Percentiles rank a stretch among this genome's conserved stretches.
Evolutionary conservation across 495 filamentous ascomycete species (phyloP).

Genomic region (Letharia lupina): DNA sequence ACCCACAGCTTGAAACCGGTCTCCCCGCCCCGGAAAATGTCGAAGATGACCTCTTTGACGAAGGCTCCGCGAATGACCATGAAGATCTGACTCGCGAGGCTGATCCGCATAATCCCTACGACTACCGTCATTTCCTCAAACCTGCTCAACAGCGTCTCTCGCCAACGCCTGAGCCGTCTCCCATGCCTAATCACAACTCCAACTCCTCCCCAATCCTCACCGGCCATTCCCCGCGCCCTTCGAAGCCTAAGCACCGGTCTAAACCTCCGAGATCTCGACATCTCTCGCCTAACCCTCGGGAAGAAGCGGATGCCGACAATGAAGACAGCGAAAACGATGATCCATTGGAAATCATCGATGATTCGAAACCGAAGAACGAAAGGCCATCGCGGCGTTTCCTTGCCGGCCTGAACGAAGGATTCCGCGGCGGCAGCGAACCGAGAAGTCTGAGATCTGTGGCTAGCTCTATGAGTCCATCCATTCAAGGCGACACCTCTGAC

Average conservation of each 20-base stretch:
- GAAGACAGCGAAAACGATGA: slow-evolving; percentile 23
- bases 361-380: slow-evolving; percentile 9
- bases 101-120: slow-evolving; percentile 48
- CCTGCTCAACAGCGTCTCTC: slow-evolving; percentile 10
- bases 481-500: slow-evolving; percentile 15
- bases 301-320: slow-evolving; percentile 21
- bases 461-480: slow-evolving; percentile 25
- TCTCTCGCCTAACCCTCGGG: slow-evolving; percentile 14
- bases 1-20: slow-evolving; percentile 41
- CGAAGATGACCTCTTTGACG: slow-evolving; percentile 34
- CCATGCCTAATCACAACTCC: slow-evolving; percentile 14
- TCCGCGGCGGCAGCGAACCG: slow-evolving; percentile 17
- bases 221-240: not conserved
- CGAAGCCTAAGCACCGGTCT: slow-evolving; percentile 13
- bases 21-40: slow-evolving; percentile 32
- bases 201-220: slow-evolving; percentile 7
- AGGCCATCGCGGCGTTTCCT: slow-evolving; percentile 17
- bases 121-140: slow-evolving; percentile 50
- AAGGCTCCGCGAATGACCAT: slow-evolving; percentile 36
- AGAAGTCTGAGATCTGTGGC: slow-evolving; percentile 26
- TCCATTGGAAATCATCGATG: slow-evolving; percentile 25
- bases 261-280: slow-evolving; percentile 11
- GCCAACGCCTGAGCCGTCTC: slow-evolving; percentile 19
- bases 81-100: slow-evolving; percentile 34
- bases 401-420: slow-evolving; percentile 19